These are phyloP conservation scores for Orbilia oligospora DNA, from an alignment of 2,329 filamentous ascomycete genomes.

Conservation along the genomic window DNA sequence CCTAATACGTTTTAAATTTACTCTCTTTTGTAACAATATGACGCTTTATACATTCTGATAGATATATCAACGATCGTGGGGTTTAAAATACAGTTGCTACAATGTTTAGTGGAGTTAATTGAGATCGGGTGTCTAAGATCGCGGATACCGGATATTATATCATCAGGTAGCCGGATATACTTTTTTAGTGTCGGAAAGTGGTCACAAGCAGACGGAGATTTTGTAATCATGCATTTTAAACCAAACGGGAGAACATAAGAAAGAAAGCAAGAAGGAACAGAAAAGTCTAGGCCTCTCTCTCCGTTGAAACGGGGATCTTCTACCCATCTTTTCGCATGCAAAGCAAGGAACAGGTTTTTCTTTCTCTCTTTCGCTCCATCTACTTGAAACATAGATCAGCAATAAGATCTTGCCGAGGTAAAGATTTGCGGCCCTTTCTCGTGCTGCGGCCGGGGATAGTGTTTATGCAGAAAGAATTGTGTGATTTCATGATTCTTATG, in stretches of 20 bases:
- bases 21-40: neutral
- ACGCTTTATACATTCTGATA: neutral
- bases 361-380: neutral
- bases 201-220: constrained; percentile 13
- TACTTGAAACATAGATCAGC: constrained; percentile 32
- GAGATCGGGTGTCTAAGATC: constrained; percentile 10
- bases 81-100: constrained; percentile 7
- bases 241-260: neutral
- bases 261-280: neutral
- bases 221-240: constrained; percentile 24
- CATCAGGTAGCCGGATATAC: neutral
- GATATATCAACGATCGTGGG: neutral
- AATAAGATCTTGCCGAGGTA: constrained; percentile 31
- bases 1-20: too few species aligned
- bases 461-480: constrained; percentile 8
- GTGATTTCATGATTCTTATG: constrained; percentile 15
- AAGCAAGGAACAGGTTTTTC: constrained; percentile 3
- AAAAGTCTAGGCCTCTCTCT: constrained; percentile 17
- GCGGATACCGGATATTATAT: constrained; percentile 5
- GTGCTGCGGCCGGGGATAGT: neutral
- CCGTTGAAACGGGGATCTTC: constrained; percentile 18
- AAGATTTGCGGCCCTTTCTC: constrained; percentile 13
- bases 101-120: neutral
- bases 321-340: neutral
- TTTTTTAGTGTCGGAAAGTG: constrained; percentile 2